These are phyloP conservation scores for Fusarium mundagurra DNA, from an alignment of 2,329 filamentous ascomycete genomes.

Conservation along the genomic window DNA sequence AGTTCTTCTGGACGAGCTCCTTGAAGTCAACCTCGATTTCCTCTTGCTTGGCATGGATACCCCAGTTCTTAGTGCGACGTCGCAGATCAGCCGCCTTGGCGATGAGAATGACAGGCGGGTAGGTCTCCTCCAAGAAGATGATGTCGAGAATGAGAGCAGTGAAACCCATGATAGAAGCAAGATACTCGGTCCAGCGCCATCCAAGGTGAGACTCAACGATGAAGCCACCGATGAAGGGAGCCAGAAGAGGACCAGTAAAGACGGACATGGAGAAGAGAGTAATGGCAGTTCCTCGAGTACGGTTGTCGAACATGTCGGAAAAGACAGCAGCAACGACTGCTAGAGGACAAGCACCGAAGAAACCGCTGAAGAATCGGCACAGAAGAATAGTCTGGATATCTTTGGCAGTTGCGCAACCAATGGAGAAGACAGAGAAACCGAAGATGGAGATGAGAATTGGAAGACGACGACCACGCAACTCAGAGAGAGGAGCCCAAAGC, in stretches of 20 bases:
- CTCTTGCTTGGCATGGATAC: constrained; percentile 76
- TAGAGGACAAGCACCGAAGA: constrained; percentile 75
- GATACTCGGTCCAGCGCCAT: constrained; percentile 79
- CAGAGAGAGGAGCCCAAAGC: constrained; percentile 78
- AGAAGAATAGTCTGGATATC: constrained; percentile 76
- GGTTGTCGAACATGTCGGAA: constrained; percentile 76
- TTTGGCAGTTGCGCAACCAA: constrained; percentile 71
- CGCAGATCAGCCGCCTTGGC: constrained; percentile 69
- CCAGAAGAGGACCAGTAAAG: constrained; percentile 73
- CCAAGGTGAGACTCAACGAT: constrained; percentile 70
- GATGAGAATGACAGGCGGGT: constrained; percentile 73
- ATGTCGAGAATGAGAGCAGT: constrained; percentile 67
- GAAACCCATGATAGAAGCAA: constrained; percentile 71
- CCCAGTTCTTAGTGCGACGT: constrained; percentile 73
- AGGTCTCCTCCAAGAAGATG: constrained; percentile 74
- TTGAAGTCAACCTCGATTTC: constrained; percentile 74
- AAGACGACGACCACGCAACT: constrained; percentile 73
- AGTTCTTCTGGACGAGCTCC: constrained; percentile 73
- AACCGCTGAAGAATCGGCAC: constrained; percentile 78
- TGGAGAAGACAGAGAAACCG: constrained; percentile 75
- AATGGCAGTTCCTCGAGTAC: constrained; percentile 62
- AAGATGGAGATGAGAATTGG: constrained; percentile 71
- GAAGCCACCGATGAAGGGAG: constrained; percentile 76
- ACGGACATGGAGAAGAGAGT: constrained; percentile 60
- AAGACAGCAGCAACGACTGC: constrained; percentile 77